Evolutionary conservation across 2,329 filamentous ascomycete species (phyloP).

Genomic region (Uncinocarpus reesii): DNA sequence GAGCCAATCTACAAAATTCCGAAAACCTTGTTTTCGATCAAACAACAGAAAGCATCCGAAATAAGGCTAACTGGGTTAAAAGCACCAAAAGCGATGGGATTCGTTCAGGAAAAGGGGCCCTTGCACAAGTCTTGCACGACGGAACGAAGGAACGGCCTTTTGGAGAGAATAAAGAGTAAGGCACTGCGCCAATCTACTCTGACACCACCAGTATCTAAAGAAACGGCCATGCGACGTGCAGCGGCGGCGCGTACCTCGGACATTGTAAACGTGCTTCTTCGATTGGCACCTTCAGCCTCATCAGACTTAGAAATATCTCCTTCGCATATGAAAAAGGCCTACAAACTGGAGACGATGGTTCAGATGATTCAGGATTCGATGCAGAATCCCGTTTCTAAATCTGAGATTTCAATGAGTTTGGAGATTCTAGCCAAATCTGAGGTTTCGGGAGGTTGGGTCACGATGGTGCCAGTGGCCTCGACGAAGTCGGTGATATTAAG

Average conservation of each 20-base stretch:
- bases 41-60: constrained; percentile 33
- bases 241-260: constrained; percentile 60
- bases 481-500: constrained; percentile 40
- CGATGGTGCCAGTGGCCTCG: constrained; percentile 38
- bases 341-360: constrained; percentile 53
- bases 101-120: constrained; percentile 12
- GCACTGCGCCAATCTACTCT: constrained; percentile 43
- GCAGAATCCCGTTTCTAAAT: constrained; percentile 39
- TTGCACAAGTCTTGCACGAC: constrained; percentile 21
- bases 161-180: constrained; percentile 67
- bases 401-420: constrained; percentile 41
- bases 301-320: constrained; percentile 27
- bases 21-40: constrained; percentile 5
- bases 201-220: constrained; percentile 39
- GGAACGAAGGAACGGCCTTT: constrained; percentile 49
- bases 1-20: constrained; percentile 27
- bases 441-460: constrained; percentile 42
- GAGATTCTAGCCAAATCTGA: constrained; percentile 39
- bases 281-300: constrained; percentile 42
- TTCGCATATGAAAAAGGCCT: constrained; percentile 50
- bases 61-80: constrained; percentile 32
- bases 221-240: constrained; percentile 50
- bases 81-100: constrained; percentile 18
- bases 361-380: constrained; percentile 60
- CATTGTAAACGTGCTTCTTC: constrained; percentile 56